phyloP scores from a whole-genome alignment of 140 eudicot genomes.

The Anethum foeniculum region DNA sequence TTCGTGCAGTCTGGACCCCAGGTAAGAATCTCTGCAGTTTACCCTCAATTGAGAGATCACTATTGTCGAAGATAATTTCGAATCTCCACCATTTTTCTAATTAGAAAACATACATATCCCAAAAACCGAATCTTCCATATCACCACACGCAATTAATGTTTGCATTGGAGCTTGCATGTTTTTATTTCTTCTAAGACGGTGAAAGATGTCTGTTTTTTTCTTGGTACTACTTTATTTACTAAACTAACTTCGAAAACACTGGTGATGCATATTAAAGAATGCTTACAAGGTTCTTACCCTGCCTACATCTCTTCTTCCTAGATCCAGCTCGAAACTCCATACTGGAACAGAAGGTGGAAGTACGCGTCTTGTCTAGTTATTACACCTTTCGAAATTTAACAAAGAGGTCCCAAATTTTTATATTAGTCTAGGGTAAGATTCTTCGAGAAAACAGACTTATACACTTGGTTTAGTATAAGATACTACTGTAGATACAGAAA shows the following conservation, averaged over 20 bases:
- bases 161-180: conserved; percentile 83
- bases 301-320: conserved; percentile 57
- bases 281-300: conserved; percentile 66
- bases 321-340: conserved; percentile 22
- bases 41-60: conserved; percentile 18
- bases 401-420: conserved; percentile 3
- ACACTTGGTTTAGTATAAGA: conserved; percentile 36
- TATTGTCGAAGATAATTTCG: conserved; percentile 35
- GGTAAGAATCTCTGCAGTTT: conserved; percentile 25
- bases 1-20: conserved; percentile 41
- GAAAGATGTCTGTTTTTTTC: conserved; percentile 99
- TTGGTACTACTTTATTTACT: conserved; percentile 35
- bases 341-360: conserved; percentile 24
- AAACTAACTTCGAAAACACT: conserved; percentile 25
- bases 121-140: conserved; percentile 93
- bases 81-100: conserved; percentile 34
- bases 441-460: conserved; percentile 14
- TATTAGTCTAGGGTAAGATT: background rate
- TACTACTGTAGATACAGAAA: conserved; percentile 14
- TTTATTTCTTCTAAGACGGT: conserved; percentile 75
- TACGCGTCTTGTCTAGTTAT: conserved; percentile 25
- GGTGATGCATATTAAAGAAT: conserved; percentile 30
- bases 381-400: background rate
- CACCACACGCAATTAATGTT: conserved; percentile 77
- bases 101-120: conserved; percentile 57